Percentiles rank a stretch among this genome's conserved stretches.
Conservation (phyloP, 2,329 filamentous ascomycete species). For the Xylaria sp. region DNA sequence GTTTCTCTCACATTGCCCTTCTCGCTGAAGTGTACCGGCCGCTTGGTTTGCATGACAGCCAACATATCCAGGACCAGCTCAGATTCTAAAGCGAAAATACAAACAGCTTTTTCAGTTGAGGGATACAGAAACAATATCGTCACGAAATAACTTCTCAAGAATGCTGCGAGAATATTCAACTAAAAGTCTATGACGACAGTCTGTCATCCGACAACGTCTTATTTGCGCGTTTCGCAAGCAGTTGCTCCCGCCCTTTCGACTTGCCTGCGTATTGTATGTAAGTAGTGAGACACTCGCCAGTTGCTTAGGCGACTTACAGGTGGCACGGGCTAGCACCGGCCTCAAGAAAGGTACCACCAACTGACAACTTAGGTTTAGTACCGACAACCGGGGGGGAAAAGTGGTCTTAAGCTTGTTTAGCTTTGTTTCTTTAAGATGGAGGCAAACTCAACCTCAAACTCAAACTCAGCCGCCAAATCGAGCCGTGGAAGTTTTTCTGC, state of each 20-base stretch:
- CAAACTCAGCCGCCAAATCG: slow-evolving; percentile 35
- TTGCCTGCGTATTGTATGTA: slow-evolving; percentile 3
- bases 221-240: neutral
- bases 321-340: neutral
- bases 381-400: slow-evolving; percentile 17
- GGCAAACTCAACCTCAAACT: slow-evolving; percentile 36
- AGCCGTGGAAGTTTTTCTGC: slow-evolving; percentile 24
- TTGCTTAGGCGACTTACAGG: slow-evolving; percentile 10
- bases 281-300: slow-evolving; percentile 15
- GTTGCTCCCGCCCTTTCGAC: slow-evolving; percentile 2
- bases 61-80: neutral
- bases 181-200: neutral
- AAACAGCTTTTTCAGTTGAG: neutral
- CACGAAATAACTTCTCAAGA: neutral
- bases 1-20: neutral
- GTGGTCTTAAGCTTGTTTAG: slow-evolving; percentile 29
- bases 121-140: neutral
- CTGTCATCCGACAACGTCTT: neutral
- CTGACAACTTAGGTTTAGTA: neutral
- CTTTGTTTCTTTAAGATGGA: slow-evolving; percentile 37
- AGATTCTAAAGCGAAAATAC: neutral
- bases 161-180: neutral
- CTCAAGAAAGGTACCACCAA: slow-evolving; percentile 4
- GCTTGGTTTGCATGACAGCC: neutral
- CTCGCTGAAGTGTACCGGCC: neutral